Evolutionary conservation across 495 filamentous ascomycete species (phyloP), one percentile per base, ranked within the genome.

Genomic region (Penicillium chermesinum): DNA sequence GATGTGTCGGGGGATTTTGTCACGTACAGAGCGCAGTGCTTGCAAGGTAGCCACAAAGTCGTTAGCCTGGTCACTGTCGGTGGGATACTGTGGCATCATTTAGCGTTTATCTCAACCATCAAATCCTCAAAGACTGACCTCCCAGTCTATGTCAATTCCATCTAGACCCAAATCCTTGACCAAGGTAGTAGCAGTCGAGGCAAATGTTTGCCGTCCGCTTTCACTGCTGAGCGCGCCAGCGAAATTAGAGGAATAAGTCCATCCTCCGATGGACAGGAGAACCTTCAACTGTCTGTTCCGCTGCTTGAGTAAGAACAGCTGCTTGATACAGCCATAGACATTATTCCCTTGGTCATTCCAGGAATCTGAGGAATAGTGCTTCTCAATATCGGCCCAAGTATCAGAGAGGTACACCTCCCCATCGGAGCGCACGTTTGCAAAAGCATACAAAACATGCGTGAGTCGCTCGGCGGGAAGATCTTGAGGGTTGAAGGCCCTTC

Each of bases 391-490:
- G 48, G 82, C 78, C 65, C 88, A 93, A 2, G 85, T 86, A 50
- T 95, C 89, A 34, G 82, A 85, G n/a, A 95, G 78, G 13, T 77
- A 83, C 44, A 90, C 86, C 53, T 85, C 78, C 13, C 87, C 87
- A 33, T 62, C 74, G 0, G 78, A 61, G 8, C 65, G 74, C 40
- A 89, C 72, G 54, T 89, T 85, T 43, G 83, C 85, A 63, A 93
- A 93, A 16, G 87, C 77, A 57, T 93, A 96, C 21, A 95, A 76
- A n/a, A 95, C 71, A 62, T 96, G 89, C 0, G 89, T 96, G 14
- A 96, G 73, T 33, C 85, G 81, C 18, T 85, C 76, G 4, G 76
- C 77, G 2, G 87, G 85, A 7, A 96, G 75, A 56, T 90, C 78
- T 46, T 90, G 83, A 0, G 88, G 86, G 18, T 80, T 74, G 64